Evolutionary conservation across 139 green algal species (phyloP), one percentile per base, ranked within the genome.

Genomic region (Coccomyxa sp.): DNA sequence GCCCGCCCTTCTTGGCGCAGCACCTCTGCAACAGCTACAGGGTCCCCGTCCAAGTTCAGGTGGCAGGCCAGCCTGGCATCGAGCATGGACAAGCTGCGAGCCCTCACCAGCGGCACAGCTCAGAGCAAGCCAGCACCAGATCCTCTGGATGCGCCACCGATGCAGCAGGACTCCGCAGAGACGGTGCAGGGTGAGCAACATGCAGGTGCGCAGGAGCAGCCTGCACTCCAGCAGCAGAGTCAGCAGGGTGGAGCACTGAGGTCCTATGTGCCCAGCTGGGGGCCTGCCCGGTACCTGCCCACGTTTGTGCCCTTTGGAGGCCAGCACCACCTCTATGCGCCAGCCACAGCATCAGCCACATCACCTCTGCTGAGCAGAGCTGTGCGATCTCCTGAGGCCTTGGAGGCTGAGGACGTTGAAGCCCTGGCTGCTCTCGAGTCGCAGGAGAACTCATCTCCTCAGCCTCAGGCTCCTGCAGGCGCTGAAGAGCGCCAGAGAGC

Each of bases 271-370:
- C 44, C 44, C 16, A 58, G 14, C 44, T 16, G 44, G 44, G n/a
- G n/a, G n/a, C n/a, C n/a, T n/a, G 50, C 50, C 27, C 50, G 50
- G 2, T 64, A 64, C 50, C 50, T 64, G 50, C 50, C 50, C 50
- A 64, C n/a, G 24, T 71, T 37, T 71, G 64, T 71, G 64, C 64
- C 33, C 64, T 36, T 71, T 71, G 64, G 64, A 10, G 14, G 64
- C n/a, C 64, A 71, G 29, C 64, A 71, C 64, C 64, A 71, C 24
- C 64, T 71, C 24, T 29, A 64, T 6, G 29, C 64, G n/a, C 29
- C 64, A 16, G 44, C 44, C 44, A 16, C 44, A 16, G 44, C 44
- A 58, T 58, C 44, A 16, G 44, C 44, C 16, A 12, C 44, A 16
- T 12, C 44, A 16, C 44, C 44, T 12, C 14, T 16, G 14, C 44